phyloP scores from a whole-genome alignment of 108 stramenopile species.

The Fragilaria crotonensis region DNA sequence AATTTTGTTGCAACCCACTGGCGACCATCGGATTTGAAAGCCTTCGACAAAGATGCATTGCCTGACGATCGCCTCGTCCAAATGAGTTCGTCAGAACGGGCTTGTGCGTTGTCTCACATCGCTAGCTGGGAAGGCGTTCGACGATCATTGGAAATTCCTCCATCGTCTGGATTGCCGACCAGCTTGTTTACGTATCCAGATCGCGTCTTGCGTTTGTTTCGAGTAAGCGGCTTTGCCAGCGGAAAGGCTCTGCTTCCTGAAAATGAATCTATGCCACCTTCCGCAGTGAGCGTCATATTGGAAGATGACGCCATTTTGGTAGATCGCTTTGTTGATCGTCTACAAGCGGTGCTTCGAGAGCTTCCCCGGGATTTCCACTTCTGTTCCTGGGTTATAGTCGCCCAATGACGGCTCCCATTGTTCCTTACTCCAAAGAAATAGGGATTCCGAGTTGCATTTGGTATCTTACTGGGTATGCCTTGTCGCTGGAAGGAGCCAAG shows the following conservation, averaged over 20 bases:
- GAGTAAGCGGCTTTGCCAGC: constrained; percentile 59
- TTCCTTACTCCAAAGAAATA: constrained; percentile 52
- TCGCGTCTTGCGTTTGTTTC: constrained; percentile 23
- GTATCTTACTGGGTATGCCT: constrained; percentile 79
- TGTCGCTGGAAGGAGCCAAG: constrained; percentile 57
- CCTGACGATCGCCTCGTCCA: constrained; percentile 33
- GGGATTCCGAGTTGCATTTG: constrained; percentile 73
- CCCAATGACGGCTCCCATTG: constrained; percentile 70
- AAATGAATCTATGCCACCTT: constrained; percentile 49
- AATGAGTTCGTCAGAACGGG: constrained; percentile 47
- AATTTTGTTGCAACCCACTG: constrained; percentile 44
- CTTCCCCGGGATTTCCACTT: constrained; percentile 84
- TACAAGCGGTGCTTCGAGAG: constrained; percentile 48
- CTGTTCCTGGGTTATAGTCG: constrained; percentile 79
- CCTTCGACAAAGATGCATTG: constrained; percentile 67
- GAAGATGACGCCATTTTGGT: constrained; percentile 80
- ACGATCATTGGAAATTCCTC: constrained; percentile 1
- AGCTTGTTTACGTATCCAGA: constrained; percentile 2
- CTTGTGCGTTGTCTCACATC: constrained; percentile 72
- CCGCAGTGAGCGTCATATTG: constrained; percentile 66
- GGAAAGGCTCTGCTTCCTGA: constrained; percentile 27
- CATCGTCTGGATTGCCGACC: background rate
- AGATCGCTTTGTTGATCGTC: constrained; percentile 73
- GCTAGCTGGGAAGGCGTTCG: constrained; percentile 55
- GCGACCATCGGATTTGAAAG: constrained; percentile 65